phyloP scores from a whole-genome alignment of 139 green algal species.

The Nannochloris sp. region DNA sequence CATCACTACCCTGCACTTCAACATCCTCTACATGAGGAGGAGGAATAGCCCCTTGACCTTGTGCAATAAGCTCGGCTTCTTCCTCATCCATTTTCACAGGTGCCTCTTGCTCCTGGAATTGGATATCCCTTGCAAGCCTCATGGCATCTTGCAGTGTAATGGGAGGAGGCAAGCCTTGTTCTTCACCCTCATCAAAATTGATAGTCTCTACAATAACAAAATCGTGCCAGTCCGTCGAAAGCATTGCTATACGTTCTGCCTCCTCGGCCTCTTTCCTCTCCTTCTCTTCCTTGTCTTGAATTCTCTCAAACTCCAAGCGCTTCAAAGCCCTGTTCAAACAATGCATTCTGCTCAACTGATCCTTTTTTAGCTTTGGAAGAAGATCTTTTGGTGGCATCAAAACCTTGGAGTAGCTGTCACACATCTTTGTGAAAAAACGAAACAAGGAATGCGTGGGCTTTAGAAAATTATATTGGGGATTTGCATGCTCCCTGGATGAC shows the following conservation, averaged over 20 bases:
- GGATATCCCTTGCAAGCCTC: constrained; percentile 7
- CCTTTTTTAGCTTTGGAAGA: constrained; percentile 45
- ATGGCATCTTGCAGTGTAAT: constrained; percentile 73
- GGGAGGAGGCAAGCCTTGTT: constrained; percentile 78
- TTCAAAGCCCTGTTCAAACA: constrained; percentile 67
- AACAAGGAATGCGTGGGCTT: constrained; percentile 93
- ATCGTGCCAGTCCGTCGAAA: constrained; percentile 92
- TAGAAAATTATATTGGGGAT: constrained; percentile 69
- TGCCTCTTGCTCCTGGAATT: constrained; percentile 12
- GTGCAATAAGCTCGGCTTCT: constrained; percentile 67
- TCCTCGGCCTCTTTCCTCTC: constrained; percentile 64
- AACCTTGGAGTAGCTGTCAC: constrained; percentile 86
- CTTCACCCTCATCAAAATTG: constrained; percentile 86
- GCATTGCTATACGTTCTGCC: constrained; percentile 79
- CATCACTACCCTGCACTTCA: constrained; percentile 43
- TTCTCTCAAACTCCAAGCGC: constrained; percentile 85
- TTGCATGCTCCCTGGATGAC: constrained; percentile 59
- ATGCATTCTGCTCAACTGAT: constrained; percentile 55
- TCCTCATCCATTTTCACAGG: constrained; percentile 74
- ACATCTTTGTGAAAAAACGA: constrained; percentile 84
- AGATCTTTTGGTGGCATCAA: constrained; percentile 83
- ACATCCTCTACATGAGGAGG: constrained; percentile 8
- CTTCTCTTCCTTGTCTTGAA: constrained; percentile 56
- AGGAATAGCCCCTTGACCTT: constrained; percentile 8
- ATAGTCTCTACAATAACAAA: constrained; percentile 97